Evolutionary conservation across 257 asterid genomes (phyloP), one percentile per base, ranked within the genome.

Genomic region (Scutellaria baicalensis): DNA sequence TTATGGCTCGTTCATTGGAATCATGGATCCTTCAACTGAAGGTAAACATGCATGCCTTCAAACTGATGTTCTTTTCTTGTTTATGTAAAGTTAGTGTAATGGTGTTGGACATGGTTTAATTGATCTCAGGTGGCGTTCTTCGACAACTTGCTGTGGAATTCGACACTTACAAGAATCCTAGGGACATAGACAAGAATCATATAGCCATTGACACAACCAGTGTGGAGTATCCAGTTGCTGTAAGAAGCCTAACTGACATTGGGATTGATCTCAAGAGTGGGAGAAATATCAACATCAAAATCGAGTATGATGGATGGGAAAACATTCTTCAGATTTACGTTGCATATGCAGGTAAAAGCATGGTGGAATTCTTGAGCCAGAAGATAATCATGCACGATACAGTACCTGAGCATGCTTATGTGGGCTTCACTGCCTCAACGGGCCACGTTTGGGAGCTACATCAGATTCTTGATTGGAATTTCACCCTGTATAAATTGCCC

Each of bases 11-110:
- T 89, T 77, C 77, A 74, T 86, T 31, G 91, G 96, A 13, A 82
- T 86, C 73, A 79, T 89, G 77, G 93, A 89, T 80, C 87, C 88
- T 20, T 72, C 85, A 1, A 83, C 91, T 33, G 88, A 86, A 84
- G 88, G 91, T 85, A 49, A 66, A 20, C 58, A n/a, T 47, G 33
- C 21, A 69, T 49, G 4, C 45, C 14, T 65, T 48, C 10, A 20
- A 20, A 43, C 8, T 13, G 38, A 27, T 27, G 33, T 27, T 2
- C 33, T 27, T 27, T 27, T 27, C 33, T 6, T 61, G 18, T 57
- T 57, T 12, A 4, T 31, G 45, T 9, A 6, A 0, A 9, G 0
- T 50, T 40, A 40, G 8, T 40, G 10, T 13, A 6, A n/a, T 2
- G 59, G 9, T 23, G 11, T 11, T 20, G 33, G 27, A 23, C 27